These are phyloP conservation scores for Cutaneotrichosporon curvatum DNA, from an alignment of 1,284 basidiomycete species.

Conservation along the genomic window DNA sequence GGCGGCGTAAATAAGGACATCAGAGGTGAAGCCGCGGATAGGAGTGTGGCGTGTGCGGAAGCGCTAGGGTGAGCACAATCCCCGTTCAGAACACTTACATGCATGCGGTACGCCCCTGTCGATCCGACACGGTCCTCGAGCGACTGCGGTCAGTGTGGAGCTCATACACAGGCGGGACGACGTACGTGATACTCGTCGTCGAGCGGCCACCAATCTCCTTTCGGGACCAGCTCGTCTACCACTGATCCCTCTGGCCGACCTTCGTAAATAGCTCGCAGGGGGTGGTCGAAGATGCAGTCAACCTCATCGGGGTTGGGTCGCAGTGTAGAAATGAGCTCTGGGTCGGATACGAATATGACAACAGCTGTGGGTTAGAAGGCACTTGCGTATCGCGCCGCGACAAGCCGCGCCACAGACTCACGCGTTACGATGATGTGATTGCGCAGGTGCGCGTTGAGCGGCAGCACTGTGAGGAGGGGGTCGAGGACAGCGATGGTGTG, in stretches of 20 bases:
- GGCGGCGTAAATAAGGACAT: constrained; percentile 66
- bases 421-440: constrained; percentile 47
- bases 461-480: constrained; percentile 70
- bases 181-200: constrained; percentile 57
- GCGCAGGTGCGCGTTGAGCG: constrained; percentile 43
- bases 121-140: constrained; percentile 40
- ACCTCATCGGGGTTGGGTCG: constrained; percentile 62
- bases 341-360: constrained; percentile 60
- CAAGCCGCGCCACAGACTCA: constrained; percentile 15
- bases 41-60: constrained; percentile 67
- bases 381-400: neutral
- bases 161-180: neutral
- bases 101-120: constrained; percentile 53
- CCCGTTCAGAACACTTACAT: constrained; percentile 20
- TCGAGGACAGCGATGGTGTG: constrained; percentile 60
- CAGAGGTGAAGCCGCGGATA: constrained; percentile 72
- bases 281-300: constrained; percentile 68
- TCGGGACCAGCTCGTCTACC: constrained; percentile 52
- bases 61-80: constrained; percentile 58
- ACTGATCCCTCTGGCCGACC: constrained; percentile 49
- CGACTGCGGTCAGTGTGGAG: constrained; percentile 26
- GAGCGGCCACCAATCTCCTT: constrained; percentile 70
- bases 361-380: constrained; percentile 56
- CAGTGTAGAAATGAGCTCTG: constrained; percentile 52
- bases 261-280: constrained; percentile 57